Base-by-base conservation (phyloP, 345 rosid genomes). In the Xanthoceras sorbifolium region DNA sequence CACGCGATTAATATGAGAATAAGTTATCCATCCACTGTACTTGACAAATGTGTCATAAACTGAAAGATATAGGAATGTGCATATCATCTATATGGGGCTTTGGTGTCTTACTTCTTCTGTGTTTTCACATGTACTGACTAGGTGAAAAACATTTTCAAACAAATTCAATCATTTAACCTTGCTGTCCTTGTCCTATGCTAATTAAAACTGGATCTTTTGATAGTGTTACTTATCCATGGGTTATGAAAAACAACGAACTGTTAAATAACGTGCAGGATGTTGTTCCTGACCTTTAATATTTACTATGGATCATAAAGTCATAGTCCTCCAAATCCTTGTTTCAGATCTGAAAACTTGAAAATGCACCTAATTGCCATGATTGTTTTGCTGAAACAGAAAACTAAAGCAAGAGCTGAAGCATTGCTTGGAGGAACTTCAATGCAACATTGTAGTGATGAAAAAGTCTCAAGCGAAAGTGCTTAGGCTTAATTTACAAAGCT, bases 341-440 rank as follows among this genome's bases (percentile, higher is more conserved):
- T 10, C 61, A 57, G 26, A 57, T 57, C 62, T n/a, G 23, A 40
- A 18, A 72, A 64, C 31, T 9, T 7, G 42, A 52, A 3, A 0
- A 31, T 5, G 42, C 65, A 2, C 29, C 48, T 26, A 38, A 69
- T 60, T 34, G n/a, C 61, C 44, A 40, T 65, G 46, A 31, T 69
- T 64, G 50, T 65, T 82, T 61, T 83, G 64, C 71, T 76, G 68
- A 67, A 78, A 72, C 92, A 91, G 96, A 86, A 85, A 89, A 71
- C 76, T 91, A 63, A 91, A 87, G 86, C 87, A 79, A 55, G 96
- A 91, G 81, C 72, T 86, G 79, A 88, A 78, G 77, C 87, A 85
- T 65, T 91, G 96, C 87, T 79, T 89, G 32, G 92, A 88, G 74
- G 90, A 88, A 71, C 90, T 91, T 75, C 87, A 83, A 44, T 91